phyloP scores from a whole-genome alignment of 2,329 filamentous ascomycete genomes.

The Trichophaea hybrida region DNA sequence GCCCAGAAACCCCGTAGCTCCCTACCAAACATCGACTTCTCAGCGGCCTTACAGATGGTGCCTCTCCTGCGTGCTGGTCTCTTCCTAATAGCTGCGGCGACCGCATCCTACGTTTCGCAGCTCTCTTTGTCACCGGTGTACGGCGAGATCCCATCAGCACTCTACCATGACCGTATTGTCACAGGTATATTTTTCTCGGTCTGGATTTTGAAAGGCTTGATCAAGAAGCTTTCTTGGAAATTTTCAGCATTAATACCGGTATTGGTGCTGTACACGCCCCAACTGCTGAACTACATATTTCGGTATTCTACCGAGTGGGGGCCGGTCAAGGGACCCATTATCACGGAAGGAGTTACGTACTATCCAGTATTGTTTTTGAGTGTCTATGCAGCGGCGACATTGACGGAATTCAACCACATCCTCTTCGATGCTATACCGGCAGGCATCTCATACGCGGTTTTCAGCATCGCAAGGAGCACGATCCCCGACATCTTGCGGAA shows the following conservation, averaged over 20 bases:
- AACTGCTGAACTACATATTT: constrained; percentile 58
- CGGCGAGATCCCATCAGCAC: constrained; percentile 61
- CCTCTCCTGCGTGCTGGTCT: neutral
- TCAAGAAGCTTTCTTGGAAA: constrained; percentile 40
- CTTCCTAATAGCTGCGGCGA: constrained; percentile 44
- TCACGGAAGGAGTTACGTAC: constrained; percentile 60
- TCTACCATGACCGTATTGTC: constrained; percentile 55
- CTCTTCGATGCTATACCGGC: constrained; percentile 15
- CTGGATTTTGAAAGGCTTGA: constrained; percentile 50
- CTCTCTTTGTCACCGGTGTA: constrained; percentile 74
- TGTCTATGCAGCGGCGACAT: constrained; percentile 47
- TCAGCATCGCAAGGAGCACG: constrained; percentile 45
- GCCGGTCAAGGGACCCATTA: constrained; percentile 54
- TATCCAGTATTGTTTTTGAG: constrained; percentile 54
- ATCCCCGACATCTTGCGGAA: constrained; percentile 50
- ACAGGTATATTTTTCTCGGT: constrained; percentile 54
- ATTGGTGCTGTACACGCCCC: constrained; percentile 60
- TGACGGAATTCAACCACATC: constrained; percentile 39
- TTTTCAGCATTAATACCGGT: constrained; percentile 49
- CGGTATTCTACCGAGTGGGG: constrained; percentile 51
- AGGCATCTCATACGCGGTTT: constrained; percentile 10
- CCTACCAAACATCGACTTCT: neutral
- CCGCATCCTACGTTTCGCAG: constrained; percentile 56
- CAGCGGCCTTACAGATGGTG: neutral
- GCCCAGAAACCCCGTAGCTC: neutral